Evolutionary conservation across 2,329 filamentous ascomycete genomes (phyloP), one percentile per base, ranked within the genome.

Genomic region (Pyrenophora graminea): DNA sequence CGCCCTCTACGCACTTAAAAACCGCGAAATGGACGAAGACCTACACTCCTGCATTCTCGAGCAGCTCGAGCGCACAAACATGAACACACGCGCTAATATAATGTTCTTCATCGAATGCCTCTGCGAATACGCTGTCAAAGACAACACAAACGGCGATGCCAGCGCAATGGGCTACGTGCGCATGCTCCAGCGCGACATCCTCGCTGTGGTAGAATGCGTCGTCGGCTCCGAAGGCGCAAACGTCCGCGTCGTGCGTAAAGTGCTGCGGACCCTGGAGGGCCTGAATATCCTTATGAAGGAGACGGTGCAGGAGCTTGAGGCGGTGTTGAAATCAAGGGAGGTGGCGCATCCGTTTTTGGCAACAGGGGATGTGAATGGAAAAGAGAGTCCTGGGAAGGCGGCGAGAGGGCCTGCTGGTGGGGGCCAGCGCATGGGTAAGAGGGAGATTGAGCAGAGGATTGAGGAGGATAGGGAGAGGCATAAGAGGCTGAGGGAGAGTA

Each of bases 51-150:
- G 95, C 75, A 97, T 99, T 66, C 77, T 99, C 37, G 94, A 99
- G 76, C 93, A 97, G 74, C 82, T 99, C 25, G 93, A 97, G 74
- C 83, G 85, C 84, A 96, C 90, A 62, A 93, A 90, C 61, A 96
- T 99, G 89, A 99, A 99, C 75, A 96, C 88, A 44, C 84, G 93
- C 54, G 95, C 94, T 52, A 99, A 99, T 72, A 97, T 99, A 73
- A 96, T 99, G 89, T 99, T 96, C 76, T 99, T 99, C 75, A 88
- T 99, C 68, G 93, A 97, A 69, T 89, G 93, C 63, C 90, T 99
- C 62, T 89, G 95, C 70, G 93, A 97, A 70, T 82, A 91, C 76
- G 89, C 91, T 18, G 82, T 85, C 56, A 88, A 86, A 60, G 89
- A 91, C 60, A 84, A 85, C 57, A 86, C 93, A 63, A 76, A 82